Evolutionary conservation across 169 alveolate species (phyloP), one percentile per base, ranked within the genome.

Genomic region (Cryptosporidium ryanae): DNA sequence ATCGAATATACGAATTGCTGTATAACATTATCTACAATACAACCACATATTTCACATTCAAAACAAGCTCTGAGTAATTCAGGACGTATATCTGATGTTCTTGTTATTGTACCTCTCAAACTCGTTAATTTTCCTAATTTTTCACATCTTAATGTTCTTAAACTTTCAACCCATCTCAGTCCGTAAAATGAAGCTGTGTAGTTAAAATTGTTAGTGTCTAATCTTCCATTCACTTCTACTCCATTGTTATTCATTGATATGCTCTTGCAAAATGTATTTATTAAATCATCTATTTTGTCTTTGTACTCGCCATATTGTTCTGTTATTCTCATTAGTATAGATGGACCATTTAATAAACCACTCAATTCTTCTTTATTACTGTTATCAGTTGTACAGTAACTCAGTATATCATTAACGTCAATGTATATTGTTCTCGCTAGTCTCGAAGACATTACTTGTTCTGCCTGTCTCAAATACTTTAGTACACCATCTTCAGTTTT

Each of bases 11-110:
- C 93, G 91, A 97, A 98, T 89, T 96, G 96, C 84, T 98, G 98
- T 50, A 94, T 95, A 29, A 98, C 96, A 65, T 95, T 96, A 61
- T 91, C 92, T 12, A 95, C 95, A 12, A 95, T 91, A 48, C 92
- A 91, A 52, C 96, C 97, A 68, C 99, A 97, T 70, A 93, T 94
- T 71, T 93, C 91, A 90, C 99, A 97, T 64, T 90, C 92, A 91
- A 97, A 98, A 49, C 98, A 84, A 25, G 96, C 99, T 32, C 91
- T 82, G 13, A 97, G 84, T 54, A 98, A 90, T 91, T 97, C 99
- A 1, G 99, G 99, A 34, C 98, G 91, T 1, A 97, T 98, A 66
- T 98, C 99, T 2, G 99, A 95, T 2, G 98, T 94, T 66, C 99
- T 94, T 31, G 99, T 98, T 15, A 97, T 98, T 52, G 98, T 97